Conservation (phyloP, 2,329 filamentous ascomycete genomes). For the Fusarium miscanthi region DNA sequence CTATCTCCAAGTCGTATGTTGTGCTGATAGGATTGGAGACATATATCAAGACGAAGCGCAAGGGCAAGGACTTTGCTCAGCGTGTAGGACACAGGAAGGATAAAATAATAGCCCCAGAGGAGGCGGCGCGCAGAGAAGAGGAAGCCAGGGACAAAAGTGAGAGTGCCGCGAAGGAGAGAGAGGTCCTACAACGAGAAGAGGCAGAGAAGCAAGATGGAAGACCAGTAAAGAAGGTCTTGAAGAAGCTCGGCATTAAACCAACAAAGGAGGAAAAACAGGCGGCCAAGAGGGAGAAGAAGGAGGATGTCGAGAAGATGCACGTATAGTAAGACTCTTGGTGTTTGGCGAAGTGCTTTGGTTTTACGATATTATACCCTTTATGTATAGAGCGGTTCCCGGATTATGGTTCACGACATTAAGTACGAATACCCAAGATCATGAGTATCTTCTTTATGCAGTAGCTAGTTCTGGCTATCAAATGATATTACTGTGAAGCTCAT, state of each 20-base stretch:
- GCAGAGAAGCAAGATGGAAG: conserved; percentile 53
- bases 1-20: conserved; percentile 83
- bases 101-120: conserved; percentile 70
- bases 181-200: conserved; percentile 55
- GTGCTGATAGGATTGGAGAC: conserved; percentile 85
- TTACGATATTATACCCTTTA: conserved; percentile 30
- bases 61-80: conserved; percentile 66
- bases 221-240: conserved; percentile 50
- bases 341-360: conserved; percentile 2
- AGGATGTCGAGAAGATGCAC: conserved; percentile 25
- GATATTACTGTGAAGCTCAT: not conserved
- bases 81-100: conserved; percentile 65
- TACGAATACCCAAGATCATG: conserved; percentile 1
- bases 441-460: not conserved
- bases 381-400: conserved; percentile 8
- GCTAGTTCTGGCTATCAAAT: not conserved
- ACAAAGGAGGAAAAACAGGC: conserved; percentile 38
- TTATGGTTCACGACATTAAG: conserved; percentile 11
- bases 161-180: conserved; percentile 65
- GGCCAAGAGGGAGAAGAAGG: conserved; percentile 38
- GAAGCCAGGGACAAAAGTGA: conserved; percentile 70
- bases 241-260: conserved; percentile 54
- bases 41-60: conserved; percentile 76
- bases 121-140: conserved; percentile 66
- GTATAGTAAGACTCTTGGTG: not conserved